A percentile compares a stretch with the other conserved stretches of the same genome.
phyloP scores from a whole-genome alignment of 805 yeast species.

The Scheffersomyces lignosus region DNA sequence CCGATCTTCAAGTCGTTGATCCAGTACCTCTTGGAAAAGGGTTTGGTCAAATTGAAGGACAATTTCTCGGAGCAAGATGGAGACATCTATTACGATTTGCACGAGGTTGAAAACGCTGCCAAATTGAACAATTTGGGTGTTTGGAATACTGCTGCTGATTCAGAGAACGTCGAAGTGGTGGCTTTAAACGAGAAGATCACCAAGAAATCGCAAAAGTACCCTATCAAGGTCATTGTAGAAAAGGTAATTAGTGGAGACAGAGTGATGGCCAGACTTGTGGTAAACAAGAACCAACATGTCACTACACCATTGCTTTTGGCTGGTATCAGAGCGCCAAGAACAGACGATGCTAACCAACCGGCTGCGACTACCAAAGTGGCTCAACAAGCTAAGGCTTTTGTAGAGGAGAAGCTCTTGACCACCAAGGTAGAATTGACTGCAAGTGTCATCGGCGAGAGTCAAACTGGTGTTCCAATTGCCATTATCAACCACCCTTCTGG shows the following conservation, averaged over 20 bases:
- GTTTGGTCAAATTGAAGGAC: constrained; percentile 63
- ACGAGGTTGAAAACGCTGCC: constrained; percentile 51
- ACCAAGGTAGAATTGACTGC: constrained; percentile 54
- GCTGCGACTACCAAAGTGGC: constrained; percentile 58
- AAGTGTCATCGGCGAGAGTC: constrained; percentile 57
- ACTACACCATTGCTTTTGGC: constrained; percentile 65
- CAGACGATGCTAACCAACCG: constrained; percentile 46
- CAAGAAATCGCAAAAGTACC: constrained; percentile 34
- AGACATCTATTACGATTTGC: constrained; percentile 44
- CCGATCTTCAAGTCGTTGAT: constrained; percentile 63
- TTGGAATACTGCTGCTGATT: constrained; percentile 43
- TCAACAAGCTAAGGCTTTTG: constrained; percentile 62
- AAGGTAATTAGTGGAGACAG: constrained; percentile 79
- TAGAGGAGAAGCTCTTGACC: constrained; percentile 63
- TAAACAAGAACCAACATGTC: constrained; percentile 51
- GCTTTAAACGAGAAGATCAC: constrained; percentile 32
- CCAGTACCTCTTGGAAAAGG: constrained; percentile 55
- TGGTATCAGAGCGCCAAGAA: constrained; percentile 72
- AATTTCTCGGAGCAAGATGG: constrained; percentile 40
- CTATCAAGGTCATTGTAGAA: constrained; percentile 65
- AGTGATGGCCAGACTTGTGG: constrained; percentile 57
- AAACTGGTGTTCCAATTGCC: constrained; percentile 61
- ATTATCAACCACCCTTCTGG: constrained; percentile 73
- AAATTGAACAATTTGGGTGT: constrained; percentile 51
- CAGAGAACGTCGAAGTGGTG: constrained; percentile 17